Evolutionary conservation across 1,284 basidiomycete species (phyloP).

Genomic region (Cryptococcus sp.): DNA sequence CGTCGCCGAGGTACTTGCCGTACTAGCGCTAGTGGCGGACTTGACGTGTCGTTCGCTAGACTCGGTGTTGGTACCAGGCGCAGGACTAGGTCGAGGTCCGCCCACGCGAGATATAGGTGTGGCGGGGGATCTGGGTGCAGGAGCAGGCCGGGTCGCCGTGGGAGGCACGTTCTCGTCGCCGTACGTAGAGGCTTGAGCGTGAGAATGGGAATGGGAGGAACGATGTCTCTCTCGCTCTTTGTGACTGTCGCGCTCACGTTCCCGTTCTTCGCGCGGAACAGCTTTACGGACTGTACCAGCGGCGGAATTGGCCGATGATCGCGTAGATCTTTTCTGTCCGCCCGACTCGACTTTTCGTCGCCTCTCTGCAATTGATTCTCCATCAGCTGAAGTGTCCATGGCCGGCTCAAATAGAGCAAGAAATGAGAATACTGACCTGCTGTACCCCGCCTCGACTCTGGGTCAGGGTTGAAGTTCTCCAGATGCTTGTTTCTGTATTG

Average conservation of each 20-base stretch:
- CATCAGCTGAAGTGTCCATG: neutral
- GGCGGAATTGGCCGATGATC: neutral
- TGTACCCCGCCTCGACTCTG: slow-evolving; percentile 17
- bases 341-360: slow-evolving; percentile 7
- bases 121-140: slow-evolving; percentile 13
- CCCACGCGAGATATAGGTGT: slow-evolving; percentile 13
- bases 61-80: neutral
- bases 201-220: neutral
- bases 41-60: neutral
- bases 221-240: slow-evolving; percentile 7
- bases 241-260: neutral
- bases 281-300: slow-evolving; percentile 13
- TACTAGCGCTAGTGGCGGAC: neutral
- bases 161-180: neutral
- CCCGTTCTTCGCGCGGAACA: slow-evolving; percentile 10
- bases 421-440: slow-evolving; percentile 2
- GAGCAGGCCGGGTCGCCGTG: slow-evolving; percentile 20
- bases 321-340: slow-evolving; percentile 1
- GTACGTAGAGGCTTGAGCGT: slow-evolving; percentile 3
- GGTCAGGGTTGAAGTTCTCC: slow-evolving; percentile 61
- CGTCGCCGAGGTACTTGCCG: neutral
- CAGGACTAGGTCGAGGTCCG: slow-evolving; percentile 17
- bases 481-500: slow-evolving; percentile 69
- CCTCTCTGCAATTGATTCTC: slow-evolving; percentile 4
- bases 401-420: neutral